phyloP scores from a whole-genome alignment of 2,329 filamentous ascomycete genomes.

The Exophiala bonariae region DNA sequence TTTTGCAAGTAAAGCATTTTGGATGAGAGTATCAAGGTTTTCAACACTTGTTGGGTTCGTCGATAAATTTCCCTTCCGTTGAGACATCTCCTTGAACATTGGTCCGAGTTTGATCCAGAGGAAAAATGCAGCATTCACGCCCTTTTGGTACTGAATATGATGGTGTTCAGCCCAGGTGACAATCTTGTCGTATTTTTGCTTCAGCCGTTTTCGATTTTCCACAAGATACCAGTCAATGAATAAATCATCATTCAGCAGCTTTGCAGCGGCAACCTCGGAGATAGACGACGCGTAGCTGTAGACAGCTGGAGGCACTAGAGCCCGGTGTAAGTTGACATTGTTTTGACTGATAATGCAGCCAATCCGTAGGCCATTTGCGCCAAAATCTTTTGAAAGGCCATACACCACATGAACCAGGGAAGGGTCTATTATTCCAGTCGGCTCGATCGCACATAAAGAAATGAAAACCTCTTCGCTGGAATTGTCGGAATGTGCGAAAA shows the following conservation, averaged over 20 bases:
- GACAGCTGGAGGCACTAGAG: conserved; percentile 40
- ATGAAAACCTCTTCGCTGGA: conserved; percentile 39
- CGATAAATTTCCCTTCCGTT: too few relatives aligned
- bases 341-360: conserved; percentile 47
- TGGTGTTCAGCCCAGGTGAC: conserved; percentile 38
- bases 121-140: conserved; percentile 58
- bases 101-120: conserved; percentile 57
- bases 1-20: conserved; percentile 37
- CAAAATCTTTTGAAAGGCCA: conserved; percentile 24
- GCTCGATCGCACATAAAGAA: conserved; percentile 43
- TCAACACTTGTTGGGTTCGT: background rate
- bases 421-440: conserved; percentile 42
- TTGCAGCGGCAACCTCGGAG: conserved; percentile 35
- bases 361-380: conserved; percentile 22
- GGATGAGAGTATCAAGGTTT: conserved; percentile 19
- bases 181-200: too few relatives aligned
- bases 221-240: conserved; percentile 29
- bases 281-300: conserved; percentile 51
- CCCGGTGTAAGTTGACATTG: conserved; percentile 41
- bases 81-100: too few relatives aligned
- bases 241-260: conserved; percentile 17
- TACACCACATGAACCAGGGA: conserved; percentile 22
- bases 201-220: too few relatives aligned
- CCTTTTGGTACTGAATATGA: conserved; percentile 48
- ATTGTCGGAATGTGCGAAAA: conserved; percentile 58